A percentile compares a stretch with the other conserved stretches of the same genome.
These are phyloP conservation scores for Saccharum officinarum DNA, from an alignment of 176 grass and related monocot genomes.

Conservation along the genomic window DNA sequence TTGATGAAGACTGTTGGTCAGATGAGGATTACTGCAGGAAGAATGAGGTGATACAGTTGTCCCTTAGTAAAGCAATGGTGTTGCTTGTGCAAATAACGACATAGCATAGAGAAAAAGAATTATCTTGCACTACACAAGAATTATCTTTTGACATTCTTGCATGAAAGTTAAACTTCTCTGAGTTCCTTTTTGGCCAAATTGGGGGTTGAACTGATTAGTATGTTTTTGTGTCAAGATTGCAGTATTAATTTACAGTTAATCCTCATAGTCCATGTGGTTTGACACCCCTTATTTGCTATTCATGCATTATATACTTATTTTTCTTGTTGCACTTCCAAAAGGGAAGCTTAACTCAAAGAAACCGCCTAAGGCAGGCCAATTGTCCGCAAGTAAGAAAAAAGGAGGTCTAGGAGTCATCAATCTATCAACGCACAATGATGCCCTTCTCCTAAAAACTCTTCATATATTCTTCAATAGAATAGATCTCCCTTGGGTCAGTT, in stretches of 20 bases:
- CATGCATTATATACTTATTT: too few species aligned
- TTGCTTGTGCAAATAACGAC: not conserved
- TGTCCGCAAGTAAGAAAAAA: too few species aligned
- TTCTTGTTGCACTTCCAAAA: too few species aligned
- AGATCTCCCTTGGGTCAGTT: too few species aligned
- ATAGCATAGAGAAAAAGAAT: not conserved
- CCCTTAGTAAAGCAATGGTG: not conserved
- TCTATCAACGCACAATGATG: too few species aligned
- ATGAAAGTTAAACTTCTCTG: not conserved
- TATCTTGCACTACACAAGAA: not conserved
- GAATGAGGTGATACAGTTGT: slow-evolving; percentile 41
- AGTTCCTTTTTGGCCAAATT: not conserved
- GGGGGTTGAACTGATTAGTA: not conserved
- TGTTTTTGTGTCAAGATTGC: not conserved
- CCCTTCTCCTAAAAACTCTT: too few species aligned
- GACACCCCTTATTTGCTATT: not conserved
- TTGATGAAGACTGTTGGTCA: slow-evolving; percentile 78
- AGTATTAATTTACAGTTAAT: not conserved
- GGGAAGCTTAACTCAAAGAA: too few species aligned
- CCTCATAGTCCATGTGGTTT: not conserved
- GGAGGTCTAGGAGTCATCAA: too few species aligned
- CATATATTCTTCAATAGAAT: too few species aligned
- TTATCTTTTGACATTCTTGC: not conserved
- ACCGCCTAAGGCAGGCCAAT: too few species aligned
- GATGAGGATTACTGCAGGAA: slow-evolving; percentile 66